A percentile compares a stretch with the other conserved stretches of the same genome.
These are phyloP conservation scores for Elongisporangium undulatum DNA, from an alignment of 352 stramenopile species.

Conservation along the genomic window DNA sequence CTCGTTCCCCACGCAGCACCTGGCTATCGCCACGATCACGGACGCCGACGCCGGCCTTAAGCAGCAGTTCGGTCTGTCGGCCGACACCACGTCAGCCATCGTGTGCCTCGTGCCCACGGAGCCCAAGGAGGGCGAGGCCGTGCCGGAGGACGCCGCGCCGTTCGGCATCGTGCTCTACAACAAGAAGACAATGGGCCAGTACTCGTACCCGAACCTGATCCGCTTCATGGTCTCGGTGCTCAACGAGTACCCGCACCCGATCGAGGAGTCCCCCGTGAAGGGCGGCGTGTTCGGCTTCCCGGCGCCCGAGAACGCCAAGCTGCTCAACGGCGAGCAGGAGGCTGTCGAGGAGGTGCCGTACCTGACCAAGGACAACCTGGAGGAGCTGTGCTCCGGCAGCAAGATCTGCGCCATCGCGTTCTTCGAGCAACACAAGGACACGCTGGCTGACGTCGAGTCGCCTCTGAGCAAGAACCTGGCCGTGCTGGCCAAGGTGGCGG, in stretches of 20 bases:
- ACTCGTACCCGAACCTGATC: constrained; percentile 63
- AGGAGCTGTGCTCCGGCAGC: constrained; percentile 42
- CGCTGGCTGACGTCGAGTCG: constrained; percentile 31
- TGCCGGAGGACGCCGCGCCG: constrained; percentile 21
- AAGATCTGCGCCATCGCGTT: constrained; percentile 80
- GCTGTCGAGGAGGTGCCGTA: constrained; percentile 43
- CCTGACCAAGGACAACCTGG: constrained; percentile 44
- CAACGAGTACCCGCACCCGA: constrained; percentile 54
- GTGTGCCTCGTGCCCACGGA: constrained; percentile 41
- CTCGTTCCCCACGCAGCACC: constrained; percentile 49
- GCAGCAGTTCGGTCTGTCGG: constrained; percentile 49
- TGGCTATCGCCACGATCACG: constrained; percentile 47
- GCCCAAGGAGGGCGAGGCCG: constrained; percentile 9
- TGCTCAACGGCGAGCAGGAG: constrained; percentile 2
- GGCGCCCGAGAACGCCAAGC: not conserved
- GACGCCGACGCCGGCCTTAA: constrained; percentile 55
- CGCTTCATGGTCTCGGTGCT: constrained; percentile 65
- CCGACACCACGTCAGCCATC: constrained; percentile 29
- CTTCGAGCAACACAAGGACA: constrained; percentile 58
- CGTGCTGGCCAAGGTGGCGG: constrained; percentile 38
- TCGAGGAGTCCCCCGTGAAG: constrained; percentile 11
- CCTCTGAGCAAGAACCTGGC: constrained; percentile 31
- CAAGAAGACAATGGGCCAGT: constrained; percentile 61
- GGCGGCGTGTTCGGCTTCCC: not conserved
- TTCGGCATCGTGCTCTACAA: constrained; percentile 66